Evolutionary conservation across 495 filamentous ascomycete genomes (phyloP), one percentile per base, ranked within the genome.

Genomic region (Xylaria longipes): DNA sequence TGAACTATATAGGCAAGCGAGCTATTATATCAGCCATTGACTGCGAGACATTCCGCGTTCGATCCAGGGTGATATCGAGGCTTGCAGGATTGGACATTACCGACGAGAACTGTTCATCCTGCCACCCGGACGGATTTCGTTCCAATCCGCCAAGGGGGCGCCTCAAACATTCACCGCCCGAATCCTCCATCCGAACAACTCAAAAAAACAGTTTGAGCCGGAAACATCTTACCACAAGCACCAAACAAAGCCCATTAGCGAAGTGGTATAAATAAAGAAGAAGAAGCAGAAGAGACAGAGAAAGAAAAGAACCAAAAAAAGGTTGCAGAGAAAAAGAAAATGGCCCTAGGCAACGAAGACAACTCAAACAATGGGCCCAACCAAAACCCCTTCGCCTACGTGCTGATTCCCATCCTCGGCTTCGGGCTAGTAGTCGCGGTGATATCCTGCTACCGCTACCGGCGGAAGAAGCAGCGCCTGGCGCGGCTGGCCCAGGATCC

Each of bases 401-500:
- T 79, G 3, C 68, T 79, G 14, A 73, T 79, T 29, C 75, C 77
- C 50, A 46, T 79, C 41, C 62, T 79, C 63, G 77, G 75, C 71
- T 76, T 79, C 45, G 69, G 74, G 41, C 61, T 75, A 12, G 50
- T 63, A 6, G 72, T 72, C 29, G 63, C 69, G 0, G 35, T 78
- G 3, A 68, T 77, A 3, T 61, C 75, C 52, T 77, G 75, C 46
- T 79, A 75, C 64, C 72, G 76, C 8, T 74, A 75, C 31, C 68
- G 71, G 31, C 70, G 72, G 60, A 73, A 71, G 20, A 67, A 60
- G 57, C 74, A 68, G 52, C 57, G 31, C 1, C 57, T 62, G 27
- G 41, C 33, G 5, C 35, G 22, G 14, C 25, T 68, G 8, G 57
- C 46, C 27, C 7, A 22, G 15, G 68, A 63, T 20, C 50, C 61